Percentiles rank a stretch among this genome's conserved stretches.
Conservation (phyloP, 108 stramenopile genomes). For the Nitzschia palea region DNA sequence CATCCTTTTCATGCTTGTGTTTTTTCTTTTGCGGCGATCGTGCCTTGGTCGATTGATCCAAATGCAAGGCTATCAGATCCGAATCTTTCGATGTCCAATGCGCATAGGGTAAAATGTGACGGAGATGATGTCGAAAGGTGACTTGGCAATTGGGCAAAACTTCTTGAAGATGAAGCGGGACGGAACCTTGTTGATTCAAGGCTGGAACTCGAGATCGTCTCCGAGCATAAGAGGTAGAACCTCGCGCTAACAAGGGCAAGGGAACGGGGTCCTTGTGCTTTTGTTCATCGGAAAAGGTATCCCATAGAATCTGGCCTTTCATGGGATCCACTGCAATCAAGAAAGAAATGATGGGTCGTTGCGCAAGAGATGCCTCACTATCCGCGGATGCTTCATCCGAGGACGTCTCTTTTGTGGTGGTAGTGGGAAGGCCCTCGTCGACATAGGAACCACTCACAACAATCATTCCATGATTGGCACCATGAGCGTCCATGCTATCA, state of each 20-base stretch:
- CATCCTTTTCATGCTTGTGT: conserved; percentile 25
- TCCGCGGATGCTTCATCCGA: not conserved
- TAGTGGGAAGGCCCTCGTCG: conserved; percentile 1
- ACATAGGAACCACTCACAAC: conserved; percentile 36
- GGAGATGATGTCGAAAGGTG: conserved; percentile 22
- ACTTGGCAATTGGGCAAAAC: conserved; percentile 34
- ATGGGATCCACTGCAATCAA: conserved; percentile 68
- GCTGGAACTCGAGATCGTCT: conserved; percentile 63
- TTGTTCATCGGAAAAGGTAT: conserved; percentile 25
- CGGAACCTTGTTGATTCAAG: not conserved
- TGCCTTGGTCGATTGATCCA: conserved; percentile 26
- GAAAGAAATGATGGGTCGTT: not conserved
- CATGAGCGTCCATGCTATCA: conserved; percentile 19
- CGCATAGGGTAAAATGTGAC: conserved; percentile 29
- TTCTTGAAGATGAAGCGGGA: not conserved
- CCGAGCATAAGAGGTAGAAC: conserved; percentile 54
- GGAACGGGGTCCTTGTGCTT: conserved; percentile 15
- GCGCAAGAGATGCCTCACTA: not conserved
- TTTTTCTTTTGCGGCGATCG: conserved; percentile 15
- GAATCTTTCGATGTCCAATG: conserved; percentile 47
- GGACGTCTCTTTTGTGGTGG: not conserved
- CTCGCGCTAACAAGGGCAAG: conserved; percentile 24
- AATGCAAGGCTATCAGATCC: conserved; percentile 34
- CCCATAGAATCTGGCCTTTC: conserved; percentile 65
- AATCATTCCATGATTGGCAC: conserved; percentile 40